Evolutionary conservation across 257 asterid species (phyloP).

Genomic region (Mentha longifolia): DNA sequence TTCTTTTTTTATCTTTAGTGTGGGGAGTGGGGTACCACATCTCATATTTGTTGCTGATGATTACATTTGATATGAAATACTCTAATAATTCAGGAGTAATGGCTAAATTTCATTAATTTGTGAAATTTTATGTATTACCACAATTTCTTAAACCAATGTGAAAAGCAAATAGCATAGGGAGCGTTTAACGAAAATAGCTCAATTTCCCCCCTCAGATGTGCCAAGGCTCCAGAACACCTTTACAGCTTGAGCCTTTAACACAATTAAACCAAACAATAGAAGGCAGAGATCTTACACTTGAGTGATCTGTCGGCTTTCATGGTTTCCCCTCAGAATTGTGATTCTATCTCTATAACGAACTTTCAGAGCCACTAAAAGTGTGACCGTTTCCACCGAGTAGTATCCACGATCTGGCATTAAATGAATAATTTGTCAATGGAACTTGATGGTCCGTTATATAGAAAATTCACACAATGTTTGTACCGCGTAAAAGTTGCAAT

Average conservation of each 20-base stretch:
- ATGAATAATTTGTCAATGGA: conserved; percentile 33
- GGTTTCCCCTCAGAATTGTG: conserved; percentile 95
- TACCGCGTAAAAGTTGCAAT: background rate
- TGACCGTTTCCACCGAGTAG: conserved; percentile 97
- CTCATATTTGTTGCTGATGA: background rate
- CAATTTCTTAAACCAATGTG: conserved; percentile 6
- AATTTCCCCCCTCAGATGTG: conserved; percentile 12
- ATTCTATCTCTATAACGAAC: conserved; percentile 97
- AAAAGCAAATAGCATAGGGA: background rate
- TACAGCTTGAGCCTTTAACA: conserved; percentile 21
- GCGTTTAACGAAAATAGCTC: background rate
- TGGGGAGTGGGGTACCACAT: background rate
- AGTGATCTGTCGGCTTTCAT: conserved; percentile 98
- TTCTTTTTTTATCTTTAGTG: background rate
- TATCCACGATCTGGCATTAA: conserved; percentile 95
- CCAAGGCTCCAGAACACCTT: conserved; percentile 28
- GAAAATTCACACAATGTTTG: conserved; percentile 15
- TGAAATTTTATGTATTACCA: background rate
- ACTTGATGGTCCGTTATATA: conserved; percentile 17
- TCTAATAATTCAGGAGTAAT: conserved; percentile 14
- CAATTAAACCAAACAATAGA: conserved; percentile 28
- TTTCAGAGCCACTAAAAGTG: conserved; percentile 95
- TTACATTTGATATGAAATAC: background rate
- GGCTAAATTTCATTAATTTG: conserved; percentile 1
- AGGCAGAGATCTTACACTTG: conserved; percentile 82